These are phyloP conservation scores for Aspergillus pseudotamarii DNA, from an alignment of 2,329 filamentous ascomycete species.

Conservation along the genomic window DNA sequence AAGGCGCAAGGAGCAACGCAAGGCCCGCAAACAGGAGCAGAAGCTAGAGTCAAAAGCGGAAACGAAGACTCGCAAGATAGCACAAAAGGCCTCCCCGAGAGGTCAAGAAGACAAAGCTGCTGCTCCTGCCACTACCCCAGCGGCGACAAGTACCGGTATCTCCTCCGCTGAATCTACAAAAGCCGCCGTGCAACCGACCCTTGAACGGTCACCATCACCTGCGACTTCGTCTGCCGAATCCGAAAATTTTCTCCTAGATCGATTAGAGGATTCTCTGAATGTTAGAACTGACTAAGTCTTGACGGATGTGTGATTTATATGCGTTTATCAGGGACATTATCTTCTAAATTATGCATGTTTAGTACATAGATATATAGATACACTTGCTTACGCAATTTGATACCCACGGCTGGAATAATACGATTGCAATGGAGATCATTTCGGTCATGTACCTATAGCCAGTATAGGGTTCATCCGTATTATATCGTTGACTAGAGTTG, in stretches of 20 bases:
- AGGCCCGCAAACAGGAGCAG: conserved; percentile 26
- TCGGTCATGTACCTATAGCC: neutral
- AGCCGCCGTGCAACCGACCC: neutral
- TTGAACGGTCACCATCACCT: conserved; percentile 22
- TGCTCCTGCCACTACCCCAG: neutral
- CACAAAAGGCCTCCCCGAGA: neutral
- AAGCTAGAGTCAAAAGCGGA: neutral
- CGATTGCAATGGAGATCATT: neutral
- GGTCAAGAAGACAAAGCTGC: conserved; percentile 5
- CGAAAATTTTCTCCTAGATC: conserved; percentile 28
- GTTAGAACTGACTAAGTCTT: neutral
- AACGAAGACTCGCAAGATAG: neutral
- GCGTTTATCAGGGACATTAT: neutral
- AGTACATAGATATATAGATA: conserved; percentile 1
- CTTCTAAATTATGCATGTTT: neutral
- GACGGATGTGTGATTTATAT: neutral
- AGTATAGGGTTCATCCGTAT: neutral
- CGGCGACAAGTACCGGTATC: neutral
- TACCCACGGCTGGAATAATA: neutral
- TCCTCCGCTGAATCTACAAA: neutral
- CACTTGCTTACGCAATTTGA: neutral
- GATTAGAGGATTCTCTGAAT: conserved; percentile 28
- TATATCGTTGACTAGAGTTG: neutral
- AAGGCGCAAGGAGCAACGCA: conserved; percentile 22
- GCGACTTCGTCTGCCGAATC: conserved; percentile 20